A percentile compares a stretch with the other conserved stretches of the same genome.
These are phyloP conservation scores for Boletus huronensis DNA, from an alignment of 768 basidiomycete species.

Conservation along the genomic window DNA sequence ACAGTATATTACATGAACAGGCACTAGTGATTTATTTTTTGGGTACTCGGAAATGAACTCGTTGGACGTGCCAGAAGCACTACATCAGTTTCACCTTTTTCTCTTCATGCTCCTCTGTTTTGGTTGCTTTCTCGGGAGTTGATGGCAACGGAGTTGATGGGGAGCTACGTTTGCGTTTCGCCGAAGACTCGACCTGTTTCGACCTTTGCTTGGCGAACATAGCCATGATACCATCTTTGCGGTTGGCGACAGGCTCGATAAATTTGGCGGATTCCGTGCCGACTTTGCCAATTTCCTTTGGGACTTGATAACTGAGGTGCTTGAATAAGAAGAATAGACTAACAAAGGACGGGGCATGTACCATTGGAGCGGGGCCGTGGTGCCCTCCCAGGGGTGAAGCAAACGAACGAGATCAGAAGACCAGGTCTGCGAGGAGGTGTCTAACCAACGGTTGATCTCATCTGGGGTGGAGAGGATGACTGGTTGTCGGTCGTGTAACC, in stretches of 20 bases:
- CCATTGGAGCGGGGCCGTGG: constrained; percentile 60
- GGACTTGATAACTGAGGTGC: constrained; percentile 74
- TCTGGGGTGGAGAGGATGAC: constrained; percentile 67
- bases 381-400: constrained; percentile 57
- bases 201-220: constrained; percentile 69
- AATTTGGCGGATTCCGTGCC: constrained; percentile 79
- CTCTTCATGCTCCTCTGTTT: constrained; percentile 13
- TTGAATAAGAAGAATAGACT: background rate
- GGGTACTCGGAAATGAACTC: background rate
- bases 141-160: constrained; percentile 9
- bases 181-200: constrained; percentile 11
- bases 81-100: constrained; percentile 23
- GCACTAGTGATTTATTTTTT: background rate
- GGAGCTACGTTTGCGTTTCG: constrained; percentile 30
- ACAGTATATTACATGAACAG: constrained; percentile 10
- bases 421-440: constrained; percentile 70
- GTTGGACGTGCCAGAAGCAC: background rate
- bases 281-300: constrained; percentile 87
- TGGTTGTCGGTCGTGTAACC: constrained; percentile 91
- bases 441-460: constrained; percentile 74
- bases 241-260: constrained; percentile 71
- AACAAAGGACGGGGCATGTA: constrained; percentile 32
- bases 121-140: background rate
- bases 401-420: constrained; percentile 53
- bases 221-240: constrained; percentile 84